Percentiles rank a stretch among this genome's conserved stretches.
phyloP scores from a whole-genome alignment of 2,329 filamentous ascomycete species.

The Fusarium hostae region DNA sequence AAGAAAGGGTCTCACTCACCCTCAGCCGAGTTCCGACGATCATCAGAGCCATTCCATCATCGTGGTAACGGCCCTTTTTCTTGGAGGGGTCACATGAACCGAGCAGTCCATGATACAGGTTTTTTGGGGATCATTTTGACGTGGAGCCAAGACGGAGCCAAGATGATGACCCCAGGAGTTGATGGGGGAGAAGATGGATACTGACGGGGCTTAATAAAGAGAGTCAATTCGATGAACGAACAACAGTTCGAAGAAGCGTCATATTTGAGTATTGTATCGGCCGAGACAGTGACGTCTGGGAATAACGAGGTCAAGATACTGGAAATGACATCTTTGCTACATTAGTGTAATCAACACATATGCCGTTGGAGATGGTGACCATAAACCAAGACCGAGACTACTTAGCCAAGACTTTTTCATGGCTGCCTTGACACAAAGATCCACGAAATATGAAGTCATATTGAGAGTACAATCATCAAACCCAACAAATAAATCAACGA shows the following conservation, averaged over 20 bases:
- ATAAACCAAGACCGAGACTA: not conserved
- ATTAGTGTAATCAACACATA: not conserved
- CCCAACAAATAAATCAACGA: not conserved
- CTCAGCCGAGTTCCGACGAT: conserved; percentile 22
- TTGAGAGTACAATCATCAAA: not conserved
- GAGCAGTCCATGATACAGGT: conserved; percentile 17
- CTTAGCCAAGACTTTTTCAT: conserved; percentile 8
- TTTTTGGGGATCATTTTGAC: conserved; percentile 13
- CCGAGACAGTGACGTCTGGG: not conserved
- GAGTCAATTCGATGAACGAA: not conserved
- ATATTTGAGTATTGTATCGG: not conserved
- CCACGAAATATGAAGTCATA: conserved; percentile 24
- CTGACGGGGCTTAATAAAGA: conserved; percentile 13
- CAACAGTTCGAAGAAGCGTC: not conserved
- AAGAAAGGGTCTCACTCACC: conserved; percentile 4
- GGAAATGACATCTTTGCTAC: not conserved
- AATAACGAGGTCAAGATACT: not conserved
- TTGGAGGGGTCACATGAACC: conserved; percentile 17
- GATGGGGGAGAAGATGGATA: conserved; percentile 11
- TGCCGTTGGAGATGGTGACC: not conserved
- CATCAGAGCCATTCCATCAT: conserved; percentile 12
- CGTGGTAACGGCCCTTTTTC: conserved; percentile 16
- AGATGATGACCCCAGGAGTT: conserved; percentile 9
- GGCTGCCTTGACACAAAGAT: conserved; percentile 5
- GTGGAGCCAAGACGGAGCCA: conserved; percentile 27